Conservation (phyloP, 2,329 filamentous ascomycete species). For the Didymella keratinophila region DNA sequence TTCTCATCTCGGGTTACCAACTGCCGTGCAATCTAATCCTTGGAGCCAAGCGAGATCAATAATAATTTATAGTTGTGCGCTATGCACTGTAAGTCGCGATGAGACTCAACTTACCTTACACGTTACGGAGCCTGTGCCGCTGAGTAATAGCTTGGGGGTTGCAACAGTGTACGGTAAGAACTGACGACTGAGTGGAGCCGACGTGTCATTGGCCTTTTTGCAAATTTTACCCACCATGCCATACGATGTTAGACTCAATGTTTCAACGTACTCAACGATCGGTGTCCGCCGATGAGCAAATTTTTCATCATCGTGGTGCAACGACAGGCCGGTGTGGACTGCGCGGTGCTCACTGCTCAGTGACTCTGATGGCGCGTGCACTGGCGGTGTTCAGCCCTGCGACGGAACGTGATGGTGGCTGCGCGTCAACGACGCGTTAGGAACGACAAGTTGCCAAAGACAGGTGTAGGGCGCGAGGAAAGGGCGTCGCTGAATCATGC, state of each 20-base stretch:
- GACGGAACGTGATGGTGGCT: constrained; percentile 11
- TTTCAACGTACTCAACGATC: constrained; percentile 22
- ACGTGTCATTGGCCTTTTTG: constrained; percentile 29
- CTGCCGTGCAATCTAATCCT: constrained; percentile 8
- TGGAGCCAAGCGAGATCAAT: constrained; percentile 10
- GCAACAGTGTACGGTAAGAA: neutral
- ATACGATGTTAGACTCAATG: constrained; percentile 33
- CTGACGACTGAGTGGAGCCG: constrained; percentile 30
- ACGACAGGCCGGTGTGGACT: constrained; percentile 4
- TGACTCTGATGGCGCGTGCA: constrained; percentile 1
- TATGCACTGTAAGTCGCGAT: constrained; percentile 8
- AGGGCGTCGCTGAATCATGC: constrained; percentile 29
- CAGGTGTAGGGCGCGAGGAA: constrained; percentile 27
- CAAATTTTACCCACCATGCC: constrained; percentile 36
- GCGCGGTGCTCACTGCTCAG: constrained; percentile 10
- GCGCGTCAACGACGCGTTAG: neutral
- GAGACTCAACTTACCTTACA: constrained; percentile 13
- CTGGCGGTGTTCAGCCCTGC: constrained; percentile 2
- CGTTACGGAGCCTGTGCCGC: constrained; percentile 4
- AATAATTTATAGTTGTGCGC: constrained; percentile 1
- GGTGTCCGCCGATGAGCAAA: constrained; percentile 26
- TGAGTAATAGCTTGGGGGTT: neutral
- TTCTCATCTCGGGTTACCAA: constrained; percentile 4
- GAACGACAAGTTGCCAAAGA: constrained; percentile 18
- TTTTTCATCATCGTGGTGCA: constrained; percentile 21